Base-by-base conservation (phyloP, 495 filamentous ascomycete species). In the Xylaria venustula region DNA sequence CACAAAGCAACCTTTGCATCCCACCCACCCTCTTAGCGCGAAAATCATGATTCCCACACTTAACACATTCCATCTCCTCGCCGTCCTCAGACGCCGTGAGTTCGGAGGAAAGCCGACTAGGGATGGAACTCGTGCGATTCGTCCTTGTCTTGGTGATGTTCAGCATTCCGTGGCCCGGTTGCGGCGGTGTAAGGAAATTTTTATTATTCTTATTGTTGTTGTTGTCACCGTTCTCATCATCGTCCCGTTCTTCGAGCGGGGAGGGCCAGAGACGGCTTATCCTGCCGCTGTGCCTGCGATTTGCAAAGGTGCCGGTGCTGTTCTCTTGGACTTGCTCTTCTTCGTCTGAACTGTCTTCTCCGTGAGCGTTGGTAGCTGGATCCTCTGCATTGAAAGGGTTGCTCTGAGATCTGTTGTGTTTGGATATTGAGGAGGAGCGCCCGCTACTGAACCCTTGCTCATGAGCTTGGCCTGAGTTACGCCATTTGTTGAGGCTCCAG, bases 401-500 rank as follows among this genome's bases (percentile, higher is more conserved):
- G 50, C 61, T 68, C n/a, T 26, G 40, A 1, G 61, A 44, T 25
- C 67, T 57, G 9, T 58, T 41, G 34, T 68, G 65, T 52, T 30
- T 45, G 14, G 37, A 36, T 60, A 51, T 19, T 48, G 42, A 19
- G 46, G 62, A 3, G 9, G 37, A 51, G 30, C 61, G 67, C 19
- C 64, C 58, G n/a, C 40, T 54, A 7, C 54, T 52, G 41, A n/a
- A n/a, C n/a, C n/a, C n/a, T n/a, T n/a, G n/a, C n/a, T n/a, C n/a
- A n/a, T 69, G 73, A 17, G 71, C 63, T 0, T 67, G 72, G 11
- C 71, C 59, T 36, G 75, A 73, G 11, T 70, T 74, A 3, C 69
- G 69, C 78, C 77, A 81, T 42, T 73, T 72, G 17, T 74, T 73
- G 26, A 79, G 65, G 50, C 77, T 78, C 77, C 78, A 79, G 57